Evolutionary conservation across 2,329 filamentous ascomycete genomes (phyloP), one percentile per base, ranked within the genome.

Genomic region (Fusarium fujikuroi): DNA sequence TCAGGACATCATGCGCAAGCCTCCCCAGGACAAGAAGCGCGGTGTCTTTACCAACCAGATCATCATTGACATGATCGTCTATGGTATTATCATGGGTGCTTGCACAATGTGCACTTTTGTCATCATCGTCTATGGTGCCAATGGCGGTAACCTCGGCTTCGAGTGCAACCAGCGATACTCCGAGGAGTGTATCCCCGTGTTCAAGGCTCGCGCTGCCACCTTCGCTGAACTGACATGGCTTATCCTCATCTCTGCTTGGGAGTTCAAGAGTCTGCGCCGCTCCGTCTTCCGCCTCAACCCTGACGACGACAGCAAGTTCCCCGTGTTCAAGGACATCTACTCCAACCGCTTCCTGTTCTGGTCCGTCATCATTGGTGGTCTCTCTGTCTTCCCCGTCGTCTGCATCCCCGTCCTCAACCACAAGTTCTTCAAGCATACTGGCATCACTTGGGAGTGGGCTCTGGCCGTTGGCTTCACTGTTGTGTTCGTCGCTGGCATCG

Each of bases 31-130:
- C 81, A 87, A 87, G 80, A 83, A 81, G 74, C 84, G 87, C 34
- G 92, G 93, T 71, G 91, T 95, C 54, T 96, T 96, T 81, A 94
- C 92, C 19, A 87, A 87, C 79, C 92, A 96, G 83, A 88, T 96
- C 74, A 87, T 95, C 53, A 83, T 92, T 71, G 94, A 96, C 81
- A 95, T 95, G 88, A 80, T 94, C 18, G 90, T 95, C 23, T 95
- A 95, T 78, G 94, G 94, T 32, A 78, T 91, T 73, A 91, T 93
- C 85, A 94, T 95, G 90, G 92, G 92, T 4, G 88, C 86, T 5
- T 90, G 93, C 70, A 92, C 87, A 50, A 86, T 90, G 77, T 83
- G 85, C 75, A 89, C 92, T 3, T 94, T 93, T 54, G 88, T 92
- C 62, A 92, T 93, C 74, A 83, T 90, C 65, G 82, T 90, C 46